Base-by-base conservation (phyloP, 2,329 filamentous ascomycete species). In the Monosporascus sp. region DNA sequence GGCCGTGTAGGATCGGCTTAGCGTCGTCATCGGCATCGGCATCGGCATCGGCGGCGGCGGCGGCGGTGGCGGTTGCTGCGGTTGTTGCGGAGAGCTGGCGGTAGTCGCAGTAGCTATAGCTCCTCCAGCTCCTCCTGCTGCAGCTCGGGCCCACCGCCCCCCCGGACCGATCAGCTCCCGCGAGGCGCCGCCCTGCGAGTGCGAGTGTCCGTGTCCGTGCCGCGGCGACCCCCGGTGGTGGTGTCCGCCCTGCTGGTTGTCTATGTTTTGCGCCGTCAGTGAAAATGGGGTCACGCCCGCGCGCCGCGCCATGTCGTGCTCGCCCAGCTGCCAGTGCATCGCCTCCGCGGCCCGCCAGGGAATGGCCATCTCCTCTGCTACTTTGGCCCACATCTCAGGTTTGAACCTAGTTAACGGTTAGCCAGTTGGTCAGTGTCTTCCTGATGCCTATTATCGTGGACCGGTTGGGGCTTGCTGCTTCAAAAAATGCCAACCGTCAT, bases 251-350 rank as follows among this genome's bases (percentile, higher is more conserved):
- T 72, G 56, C 68, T 72, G 37, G 44, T 68, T 67, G 50, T 80
- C 78, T 53, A 74, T 65, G 45, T 80, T 78, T 57, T 80, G 75
- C 49, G 75, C 78, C 15, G 85, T 83, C 31, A 90, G 75, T 3
- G 85, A 84, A 71, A 97, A 97, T 1, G 93, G 90, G 7, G 89
- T 86, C 38, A 94, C 90, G 45, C 94, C 94, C 42, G 93, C 93
- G 54, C 93, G 86, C 56, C 88, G 83, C 47, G 92, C 92, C 90
- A 99, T 97, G 63, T 97, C 94, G 62, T 85, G 78, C 69, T 96
- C 90, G 57, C 93, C 93, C 51, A 99, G 79, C 66, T 96, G 89
- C 93, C 94, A 99, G 72, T 97, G 94, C 92, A 97, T 97, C 5
- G 90, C 92, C 72, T 99, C 93, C 47, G 90, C 93, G 18, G 94